Base-by-base conservation (phyloP, 2,329 filamentous ascomycete genomes). In the Epicoccum sorghinum region DNA sequence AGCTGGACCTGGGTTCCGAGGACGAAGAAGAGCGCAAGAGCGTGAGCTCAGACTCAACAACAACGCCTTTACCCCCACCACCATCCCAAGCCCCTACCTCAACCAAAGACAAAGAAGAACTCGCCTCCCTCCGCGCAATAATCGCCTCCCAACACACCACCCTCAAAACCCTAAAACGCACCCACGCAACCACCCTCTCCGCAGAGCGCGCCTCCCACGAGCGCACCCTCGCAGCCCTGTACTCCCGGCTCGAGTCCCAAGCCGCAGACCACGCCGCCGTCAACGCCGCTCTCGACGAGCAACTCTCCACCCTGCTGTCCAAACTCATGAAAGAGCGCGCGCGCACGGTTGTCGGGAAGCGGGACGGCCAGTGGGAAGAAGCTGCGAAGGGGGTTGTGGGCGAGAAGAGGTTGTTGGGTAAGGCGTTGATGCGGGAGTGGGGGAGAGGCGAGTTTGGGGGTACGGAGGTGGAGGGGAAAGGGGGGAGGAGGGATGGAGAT, bases 371-470 rank as follows among this genome's bases (percentile, higher is more conserved):
- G 58, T 74, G 72, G 72, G 62, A 58, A 13, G 67, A 69, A 42
- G 67, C 53, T 37, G 57, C 70, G 13, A 52, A 55, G 24, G 54
- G 58, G n/a, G 32, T 64, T 10, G 55, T 62, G 24, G 53, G 33
- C 1, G 72, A 75, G 50, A 65, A 62, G 47, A 67, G 72, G 41
- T 38, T 73, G 18, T 43, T 73, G 54, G 68, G 69, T 0, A 68
- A 65, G 44, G 68, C 71, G 24, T 33, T 73, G 35, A 61, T 75
- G 64, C 57, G 70, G 57, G 69, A 75, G 48, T 75, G 72, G 72
- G 72, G 72, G 8, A 67, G 62, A 36, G 68, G 72, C 52, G 72
- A 75, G 47, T 57, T 67, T 42, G 71, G 70, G 32, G 57, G 61
- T 42, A 62, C 59, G n/a, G 48, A 68, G 50, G 49, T 47, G 22